phyloP scores from a whole-genome alignment of 176 grass and related monocot genomes.

The Avena insularis region DNA sequence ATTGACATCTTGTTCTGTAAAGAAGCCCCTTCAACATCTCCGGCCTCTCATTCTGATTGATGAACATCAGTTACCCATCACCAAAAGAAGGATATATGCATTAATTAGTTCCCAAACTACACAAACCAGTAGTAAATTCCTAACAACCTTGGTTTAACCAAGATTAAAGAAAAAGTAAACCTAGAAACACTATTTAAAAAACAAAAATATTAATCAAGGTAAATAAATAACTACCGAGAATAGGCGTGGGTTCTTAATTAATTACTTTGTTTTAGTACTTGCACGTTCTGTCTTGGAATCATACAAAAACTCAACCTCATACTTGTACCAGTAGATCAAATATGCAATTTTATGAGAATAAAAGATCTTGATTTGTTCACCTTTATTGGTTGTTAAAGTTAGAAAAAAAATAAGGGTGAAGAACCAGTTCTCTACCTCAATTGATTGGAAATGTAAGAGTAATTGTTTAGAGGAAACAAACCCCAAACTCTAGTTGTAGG shows the following conservation, averaged over 20 bases:
- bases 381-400: background rate
- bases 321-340: conserved; percentile 14
- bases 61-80: too few relatives aligned
- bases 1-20: too few relatives aligned
- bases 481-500: background rate
- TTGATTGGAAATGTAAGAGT: background rate
- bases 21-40: too few relatives aligned
- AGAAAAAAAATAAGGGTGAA: background rate
- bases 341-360: background rate
- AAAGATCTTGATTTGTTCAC: background rate
- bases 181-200: background rate
- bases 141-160: background rate
- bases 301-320: background rate
- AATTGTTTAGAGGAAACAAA: background rate
- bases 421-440: too few relatives aligned
- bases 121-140: background rate
- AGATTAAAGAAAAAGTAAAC: background rate
- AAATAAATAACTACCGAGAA: too few relatives aligned
- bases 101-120: background rate
- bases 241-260: background rate
- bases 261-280: conserved; percentile 74
- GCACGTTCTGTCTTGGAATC: conserved; percentile 59
- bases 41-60: too few relatives aligned
- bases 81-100: too few relatives aligned
- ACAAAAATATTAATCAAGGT: too few relatives aligned